phyloP scores from a whole-genome alignment of 1,284 basidiomycete species.

The Microbotryum saponariae region DNA sequence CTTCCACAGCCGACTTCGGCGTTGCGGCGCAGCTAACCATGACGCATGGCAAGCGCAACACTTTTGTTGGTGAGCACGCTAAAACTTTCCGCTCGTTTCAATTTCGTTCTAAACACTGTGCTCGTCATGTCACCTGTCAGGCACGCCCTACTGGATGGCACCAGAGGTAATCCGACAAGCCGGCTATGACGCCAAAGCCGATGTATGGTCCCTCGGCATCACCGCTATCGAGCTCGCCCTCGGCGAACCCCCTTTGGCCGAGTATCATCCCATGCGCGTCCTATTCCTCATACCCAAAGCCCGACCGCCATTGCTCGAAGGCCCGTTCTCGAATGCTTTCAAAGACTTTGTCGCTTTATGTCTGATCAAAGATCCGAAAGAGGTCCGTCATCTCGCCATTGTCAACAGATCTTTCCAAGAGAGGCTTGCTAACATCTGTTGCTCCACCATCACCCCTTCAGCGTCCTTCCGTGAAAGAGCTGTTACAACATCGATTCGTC shows the following conservation, averaged over 20 bases:
- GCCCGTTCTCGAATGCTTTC: constrained; percentile 70
- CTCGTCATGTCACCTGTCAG: constrained; percentile 37
- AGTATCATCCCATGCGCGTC: constrained; percentile 46
- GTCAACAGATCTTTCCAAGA: neutral
- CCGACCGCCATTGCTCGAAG: constrained; percentile 82
- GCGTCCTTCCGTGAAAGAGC: constrained; percentile 82
- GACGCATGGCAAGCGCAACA: constrained; percentile 71
- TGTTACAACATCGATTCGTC: constrained; percentile 89
- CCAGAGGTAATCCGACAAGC: constrained; percentile 95
- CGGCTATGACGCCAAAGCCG: constrained; percentile 51
- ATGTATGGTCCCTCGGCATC: constrained; percentile 47
- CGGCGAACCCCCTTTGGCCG: constrained; percentile 45
- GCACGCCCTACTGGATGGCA: constrained; percentile 97
- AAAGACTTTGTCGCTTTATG: constrained; percentile 88
- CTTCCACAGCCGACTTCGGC: constrained; percentile 71
- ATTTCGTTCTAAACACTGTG: too few species aligned
- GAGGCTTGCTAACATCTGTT: neutral
- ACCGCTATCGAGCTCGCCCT: constrained; percentile 45
- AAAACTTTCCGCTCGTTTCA: neutral
- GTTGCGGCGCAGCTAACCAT: constrained; percentile 82
- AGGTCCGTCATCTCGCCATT: constrained; percentile 47
- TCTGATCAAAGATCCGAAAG: constrained; percentile 80
- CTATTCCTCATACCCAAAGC: constrained; percentile 50
- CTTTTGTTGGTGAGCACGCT: constrained; percentile 56
- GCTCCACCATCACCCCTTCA: constrained; percentile 41